Percentiles rank a stretch among this genome's conserved stretches.
phyloP scores from a whole-genome alignment of 148 eudicot species.

The Suaeda aralocaspica region DNA sequence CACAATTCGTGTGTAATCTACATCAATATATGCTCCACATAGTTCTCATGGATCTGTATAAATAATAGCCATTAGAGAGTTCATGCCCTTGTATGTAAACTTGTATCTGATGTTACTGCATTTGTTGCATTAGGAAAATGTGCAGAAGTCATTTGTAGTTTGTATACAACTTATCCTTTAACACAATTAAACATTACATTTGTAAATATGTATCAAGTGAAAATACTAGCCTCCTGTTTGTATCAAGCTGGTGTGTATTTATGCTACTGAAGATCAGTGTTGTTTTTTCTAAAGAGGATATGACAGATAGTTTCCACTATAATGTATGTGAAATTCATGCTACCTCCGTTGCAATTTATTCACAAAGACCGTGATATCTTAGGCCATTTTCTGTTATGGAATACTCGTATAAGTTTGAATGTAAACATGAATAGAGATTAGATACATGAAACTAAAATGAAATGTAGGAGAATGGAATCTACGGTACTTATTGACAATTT shows the following conservation, averaged over 20 bases:
- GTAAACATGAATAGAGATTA: too few relatives aligned
- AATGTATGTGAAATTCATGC: too few relatives aligned
- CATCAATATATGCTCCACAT: not conserved
- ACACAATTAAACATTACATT: not conserved
- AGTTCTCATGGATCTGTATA: not conserved
- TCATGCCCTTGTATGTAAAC: not conserved
- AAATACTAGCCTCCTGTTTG: not conserved
- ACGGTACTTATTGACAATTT: too few relatives aligned
- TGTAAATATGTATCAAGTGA: not conserved
- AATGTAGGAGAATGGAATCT: too few relatives aligned
- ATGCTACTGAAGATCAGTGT: too few relatives aligned
- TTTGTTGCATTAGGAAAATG: not conserved
- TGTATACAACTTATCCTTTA: not conserved
- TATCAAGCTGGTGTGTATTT: accelerated
- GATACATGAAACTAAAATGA: too few relatives aligned
- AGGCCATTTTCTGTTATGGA: too few relatives aligned
- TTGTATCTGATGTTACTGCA: not conserved
- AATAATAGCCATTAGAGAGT: not conserved
- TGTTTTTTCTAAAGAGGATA: too few relatives aligned
- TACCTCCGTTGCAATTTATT: too few relatives aligned
- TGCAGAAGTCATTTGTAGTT: not conserved
- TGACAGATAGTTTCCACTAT: too few relatives aligned
- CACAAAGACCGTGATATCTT: too few relatives aligned
- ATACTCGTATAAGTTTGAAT: too few relatives aligned
- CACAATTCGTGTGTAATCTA: slow-evolving; percentile 51